These are phyloP conservation scores for Punctularia strigosozonata DNA, from an alignment of 768 basidiomycete genomes.

Conservation along the genomic window DNA sequence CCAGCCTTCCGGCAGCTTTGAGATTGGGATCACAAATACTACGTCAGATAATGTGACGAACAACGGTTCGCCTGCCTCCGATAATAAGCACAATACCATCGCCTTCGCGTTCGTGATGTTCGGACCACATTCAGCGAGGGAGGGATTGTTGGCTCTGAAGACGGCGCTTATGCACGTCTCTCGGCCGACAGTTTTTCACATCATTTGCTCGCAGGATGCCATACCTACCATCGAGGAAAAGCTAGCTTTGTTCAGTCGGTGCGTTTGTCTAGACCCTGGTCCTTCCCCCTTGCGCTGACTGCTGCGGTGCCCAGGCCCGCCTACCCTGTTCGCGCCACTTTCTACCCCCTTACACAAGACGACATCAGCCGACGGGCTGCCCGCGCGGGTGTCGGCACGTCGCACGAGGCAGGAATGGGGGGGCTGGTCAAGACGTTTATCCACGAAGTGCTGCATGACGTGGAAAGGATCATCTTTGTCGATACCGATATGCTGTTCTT, in stretches of 20 bases:
- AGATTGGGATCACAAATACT: too few relatives aligned
- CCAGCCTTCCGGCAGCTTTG: too few relatives aligned
- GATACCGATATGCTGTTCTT: conserved; percentile 11
- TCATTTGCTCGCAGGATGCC: conserved; percentile 8
- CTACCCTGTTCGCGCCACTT: conserved; percentile 4
- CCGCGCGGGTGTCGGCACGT: conserved; percentile 8
- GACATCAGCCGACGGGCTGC: conserved; percentile 4
- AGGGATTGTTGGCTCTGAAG: conserved; percentile 7
- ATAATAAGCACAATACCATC: not conserved
- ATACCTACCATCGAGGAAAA: conserved; percentile 7
- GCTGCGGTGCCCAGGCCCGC: too few relatives aligned
- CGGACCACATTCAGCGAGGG: not conserved
- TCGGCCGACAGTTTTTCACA: conserved; percentile 9
- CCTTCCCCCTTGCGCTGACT: too few relatives aligned
- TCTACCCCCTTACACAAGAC: conserved; percentile 6
- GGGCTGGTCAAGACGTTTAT: conserved; percentile 9
- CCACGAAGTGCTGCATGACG: conserved; percentile 9
- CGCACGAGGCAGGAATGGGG: conserved; percentile 5
- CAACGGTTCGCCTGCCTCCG: too few relatives aligned
- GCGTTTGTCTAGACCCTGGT: too few relatives aligned
- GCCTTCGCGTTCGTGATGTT: not conserved
- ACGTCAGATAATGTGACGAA: too few relatives aligned
- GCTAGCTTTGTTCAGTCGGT: conserved; percentile 6
- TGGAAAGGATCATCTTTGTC: conserved; percentile 7
- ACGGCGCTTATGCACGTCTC: conserved; percentile 9